These are phyloP conservation scores for Liriodendron chinense DNA, from an alignment of 164 flowering plant genomes.

Conservation along the genomic window DNA sequence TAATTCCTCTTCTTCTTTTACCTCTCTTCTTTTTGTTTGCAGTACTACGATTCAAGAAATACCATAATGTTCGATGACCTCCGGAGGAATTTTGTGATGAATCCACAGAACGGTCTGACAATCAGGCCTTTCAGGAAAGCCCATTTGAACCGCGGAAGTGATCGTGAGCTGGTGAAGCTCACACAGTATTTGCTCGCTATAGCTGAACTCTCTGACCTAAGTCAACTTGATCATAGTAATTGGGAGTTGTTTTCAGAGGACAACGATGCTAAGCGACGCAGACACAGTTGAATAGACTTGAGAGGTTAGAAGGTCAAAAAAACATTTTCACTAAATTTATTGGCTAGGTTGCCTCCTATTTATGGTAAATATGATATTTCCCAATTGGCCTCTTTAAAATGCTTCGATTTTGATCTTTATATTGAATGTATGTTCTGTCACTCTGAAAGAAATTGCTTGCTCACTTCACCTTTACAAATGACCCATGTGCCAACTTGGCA, in stretches of 20 bases:
- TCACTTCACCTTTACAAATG: too few species aligned
- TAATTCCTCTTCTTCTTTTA: neutral
- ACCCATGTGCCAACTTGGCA: too few species aligned
- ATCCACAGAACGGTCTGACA: constrained; percentile 88
- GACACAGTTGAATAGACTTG: constrained; percentile 38
- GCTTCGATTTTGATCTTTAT: neutral
- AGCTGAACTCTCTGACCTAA: constrained; percentile 82
- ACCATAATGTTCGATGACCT: constrained; percentile 97
- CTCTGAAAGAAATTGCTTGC: too few species aligned
- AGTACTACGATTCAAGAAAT: constrained; percentile 81
- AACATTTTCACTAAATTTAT: neutral
- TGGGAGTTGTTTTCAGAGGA: constrained; percentile 74
- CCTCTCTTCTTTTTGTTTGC: constrained; percentile 23
- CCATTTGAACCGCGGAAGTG: constrained; percentile 67
- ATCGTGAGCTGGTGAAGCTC: constrained; percentile 85
- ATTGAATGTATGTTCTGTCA: neutral
- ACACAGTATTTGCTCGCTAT: constrained; percentile 91
- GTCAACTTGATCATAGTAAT: constrained; percentile 57
- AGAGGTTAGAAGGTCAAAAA: neutral
- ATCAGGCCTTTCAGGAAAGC: constrained; percentile 90
- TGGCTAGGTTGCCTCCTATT: neutral
- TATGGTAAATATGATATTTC: neutral
- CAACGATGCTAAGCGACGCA: constrained; percentile 50
- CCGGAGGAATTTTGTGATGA: constrained; percentile 93
- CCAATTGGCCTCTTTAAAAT: neutral